A percentile compares a stretch with the other conserved stretches of the same genome.
Conservation (phyloP, 2,329 filamentous ascomycete species). For the Fusarium acutatum region DNA sequence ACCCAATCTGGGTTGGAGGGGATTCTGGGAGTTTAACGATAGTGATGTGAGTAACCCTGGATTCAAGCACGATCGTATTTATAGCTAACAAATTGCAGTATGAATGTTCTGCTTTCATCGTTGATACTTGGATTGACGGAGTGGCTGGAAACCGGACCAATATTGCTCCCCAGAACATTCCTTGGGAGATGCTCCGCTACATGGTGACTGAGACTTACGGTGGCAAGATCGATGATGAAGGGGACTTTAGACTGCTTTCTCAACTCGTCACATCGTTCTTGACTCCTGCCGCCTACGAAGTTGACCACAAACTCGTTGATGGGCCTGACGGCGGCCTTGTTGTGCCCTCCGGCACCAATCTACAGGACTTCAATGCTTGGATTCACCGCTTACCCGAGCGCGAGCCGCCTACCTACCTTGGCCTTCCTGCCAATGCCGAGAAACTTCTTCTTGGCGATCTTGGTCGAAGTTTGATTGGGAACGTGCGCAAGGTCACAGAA, state of each 20-base stretch:
- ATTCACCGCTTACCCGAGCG: slow-evolving; percentile 91
- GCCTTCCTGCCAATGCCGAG: slow-evolving; percentile 94
- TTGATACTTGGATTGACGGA: slow-evolving; percentile 91
- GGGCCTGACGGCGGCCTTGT: slow-evolving; percentile 69
- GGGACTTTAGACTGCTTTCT: slow-evolving; percentile 78
- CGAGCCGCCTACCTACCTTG: slow-evolving; percentile 94
- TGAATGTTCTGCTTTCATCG: slow-evolving; percentile 95
- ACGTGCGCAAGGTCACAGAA: slow-evolving; percentile 84
- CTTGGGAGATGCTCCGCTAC: slow-evolving; percentile 94
- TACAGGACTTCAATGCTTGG: slow-evolving; percentile 90
- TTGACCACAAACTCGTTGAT: slow-evolving; percentile 88
- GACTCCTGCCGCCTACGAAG: slow-evolving; percentile 89
- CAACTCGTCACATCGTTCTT: slow-evolving; percentile 80
- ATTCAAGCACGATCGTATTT: not conserved
- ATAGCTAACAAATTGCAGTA: slow-evolving; percentile 64
- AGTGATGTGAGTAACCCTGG: slow-evolving; percentile 80
- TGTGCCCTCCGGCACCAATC: slow-evolving; percentile 81
- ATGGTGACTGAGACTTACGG: slow-evolving; percentile 95
- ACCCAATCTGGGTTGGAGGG: slow-evolving; percentile 94
- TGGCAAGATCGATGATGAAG: slow-evolving; percentile 94
- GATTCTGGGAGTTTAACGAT: slow-evolving; percentile 99
- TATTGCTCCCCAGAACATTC: slow-evolving; percentile 90
- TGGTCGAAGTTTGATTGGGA: slow-evolving; percentile 83
- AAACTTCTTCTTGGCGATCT: slow-evolving; percentile 91
- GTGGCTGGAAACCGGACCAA: slow-evolving; percentile 88